Percentiles rank a stretch among this genome's conserved stretches.
These are phyloP conservation scores for Ophiostoma novo-ulmi DNA, from an alignment of 2,329 filamentous ascomycete species.

Conservation along the genomic window DNA sequence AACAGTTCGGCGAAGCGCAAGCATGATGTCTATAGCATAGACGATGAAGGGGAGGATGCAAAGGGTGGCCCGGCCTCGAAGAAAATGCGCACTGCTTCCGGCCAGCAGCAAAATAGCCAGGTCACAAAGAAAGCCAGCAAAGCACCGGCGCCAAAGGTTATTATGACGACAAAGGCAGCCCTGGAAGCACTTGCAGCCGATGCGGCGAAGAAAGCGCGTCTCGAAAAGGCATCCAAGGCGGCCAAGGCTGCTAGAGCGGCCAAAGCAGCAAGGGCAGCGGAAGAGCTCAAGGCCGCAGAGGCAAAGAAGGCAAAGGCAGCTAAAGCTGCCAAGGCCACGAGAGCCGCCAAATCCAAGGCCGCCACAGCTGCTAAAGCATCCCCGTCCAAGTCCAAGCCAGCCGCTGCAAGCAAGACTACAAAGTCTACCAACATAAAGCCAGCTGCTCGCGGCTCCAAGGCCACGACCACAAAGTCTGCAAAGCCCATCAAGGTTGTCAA, in stretches of 20 bases:
- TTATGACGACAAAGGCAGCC: slow-evolving; percentile 25
- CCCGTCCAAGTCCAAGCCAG: slow-evolving; percentile 28
- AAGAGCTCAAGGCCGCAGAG: slow-evolving; percentile 16
- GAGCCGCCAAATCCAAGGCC: neutral
- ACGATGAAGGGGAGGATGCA: slow-evolving; percentile 9
- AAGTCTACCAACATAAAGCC: neutral
- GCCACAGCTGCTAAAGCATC: slow-evolving; percentile 1
- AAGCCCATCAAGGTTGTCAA: slow-evolving; percentile 16
- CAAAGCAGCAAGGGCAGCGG: slow-evolving; percentile 24
- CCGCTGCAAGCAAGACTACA: neutral
- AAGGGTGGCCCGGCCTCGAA: slow-evolving; percentile 20
- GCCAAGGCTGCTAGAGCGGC: slow-evolving; percentile 29
- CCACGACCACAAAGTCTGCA: slow-evolving; percentile 6
- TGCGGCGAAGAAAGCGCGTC: slow-evolving; percentile 19
- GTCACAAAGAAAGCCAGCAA: neutral
- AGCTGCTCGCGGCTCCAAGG: neutral
- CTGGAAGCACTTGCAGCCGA: slow-evolving; percentile 20
- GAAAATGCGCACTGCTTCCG: slow-evolving; percentile 20
- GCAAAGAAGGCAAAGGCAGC: slow-evolving; percentile 16
- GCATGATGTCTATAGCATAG: slow-evolving; percentile 20
- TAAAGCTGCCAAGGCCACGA: slow-evolving; percentile 16
- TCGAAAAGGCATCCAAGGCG: slow-evolving; percentile 28
- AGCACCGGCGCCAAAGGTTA: slow-evolving; percentile 1
- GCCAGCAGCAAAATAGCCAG: slow-evolving; percentile 10
- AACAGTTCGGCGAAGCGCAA: slow-evolving; percentile 23